Base-by-base conservation (phyloP, 1,284 basidiomycete species). In the Leccinum olivaceoglutinosum region DNA sequence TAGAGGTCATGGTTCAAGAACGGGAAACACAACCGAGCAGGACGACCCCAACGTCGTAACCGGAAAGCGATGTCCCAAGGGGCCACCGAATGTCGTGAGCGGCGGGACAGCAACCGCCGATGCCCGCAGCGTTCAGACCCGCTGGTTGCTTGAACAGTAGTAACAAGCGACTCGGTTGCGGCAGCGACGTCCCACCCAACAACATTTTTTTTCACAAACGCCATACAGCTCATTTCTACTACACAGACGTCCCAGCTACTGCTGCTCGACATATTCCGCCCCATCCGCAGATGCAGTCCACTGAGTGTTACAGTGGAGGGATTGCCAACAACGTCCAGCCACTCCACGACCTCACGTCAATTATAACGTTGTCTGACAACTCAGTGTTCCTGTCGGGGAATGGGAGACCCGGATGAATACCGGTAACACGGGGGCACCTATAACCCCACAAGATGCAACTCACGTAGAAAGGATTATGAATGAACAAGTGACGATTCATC, bases 1-100 rank as follows among this genome's bases (percentile, higher is more conserved):
- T 84, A 69, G 88, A 85, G 70, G 87, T 81, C 85, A 85, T 85
- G 64, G 68, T 76, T 68, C 53, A 58, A 73, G 67, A 65, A 64
- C 68, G 65, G 74, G 73, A 25, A 72, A 68, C 65, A 62, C 68
- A 55, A 58, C 66, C 64, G 58, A 66, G 63, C 53, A 62, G 61
- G 55, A 61, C 62, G 65, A 65, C 63, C 41, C 65, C 63, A 64
- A 68, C 63, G 65, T 61, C 68, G 69, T 64, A 64, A 64, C 54
- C 61, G 60, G 65, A 66, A 62, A 60, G 60, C 65, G 58, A 62
- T 61, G 66, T 68, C 66, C 62, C 59, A 67, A 60, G 62, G 59
- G 57, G 60, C 56, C 49, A 65, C 58, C 62, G 59, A 63, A 62
- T 66, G 68, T 72, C 66, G 74, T 66, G 68, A 63, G 66, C 63